phyloP scores from a whole-genome alignment of 2,329 filamentous ascomycete genomes.

The Byssochlamys sp. region DNA sequence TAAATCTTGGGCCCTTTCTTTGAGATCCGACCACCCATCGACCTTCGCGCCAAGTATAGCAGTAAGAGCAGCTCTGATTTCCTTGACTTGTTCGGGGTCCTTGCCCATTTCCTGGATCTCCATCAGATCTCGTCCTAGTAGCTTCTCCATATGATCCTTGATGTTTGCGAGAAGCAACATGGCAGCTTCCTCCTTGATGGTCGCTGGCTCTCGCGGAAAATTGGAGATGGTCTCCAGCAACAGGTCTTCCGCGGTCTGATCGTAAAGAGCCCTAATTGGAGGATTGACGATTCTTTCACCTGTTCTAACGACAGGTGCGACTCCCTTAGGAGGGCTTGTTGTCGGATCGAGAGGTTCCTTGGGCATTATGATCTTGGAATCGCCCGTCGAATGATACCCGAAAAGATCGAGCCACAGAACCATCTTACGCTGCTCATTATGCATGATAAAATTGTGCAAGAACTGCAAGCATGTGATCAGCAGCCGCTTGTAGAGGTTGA shows the following conservation, averaged over 20 bases:
- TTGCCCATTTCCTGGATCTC: conserved; percentile 39
- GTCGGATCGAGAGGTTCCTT: conserved; percentile 33
- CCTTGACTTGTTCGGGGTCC: conserved; percentile 36
- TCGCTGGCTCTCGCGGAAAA: conserved; percentile 34
- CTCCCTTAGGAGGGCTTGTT: conserved; percentile 25
- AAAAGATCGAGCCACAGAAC: conserved; percentile 58
- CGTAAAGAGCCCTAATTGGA: conserved; percentile 32
- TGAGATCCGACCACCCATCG: conserved; percentile 35
- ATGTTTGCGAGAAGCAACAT: conserved; percentile 41
- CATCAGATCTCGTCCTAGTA: conserved; percentile 33
- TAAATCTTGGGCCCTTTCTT: conserved; percentile 28
- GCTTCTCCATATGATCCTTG: conserved; percentile 40
- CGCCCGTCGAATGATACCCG: conserved; percentile 44
- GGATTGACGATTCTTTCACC: conserved; percentile 35
- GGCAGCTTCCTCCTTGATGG: conserved; percentile 38
- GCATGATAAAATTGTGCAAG: conserved; percentile 56
- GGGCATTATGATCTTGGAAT: conserved; percentile 37
- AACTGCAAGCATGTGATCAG: conserved; percentile 59
- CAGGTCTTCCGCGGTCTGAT: conserved; percentile 36
- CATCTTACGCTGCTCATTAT: conserved; percentile 56
- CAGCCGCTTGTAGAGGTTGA: conserved; percentile 56
- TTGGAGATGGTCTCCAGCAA: conserved; percentile 36
- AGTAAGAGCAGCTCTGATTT: conserved; percentile 35
- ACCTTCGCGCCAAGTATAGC: conserved; percentile 36
- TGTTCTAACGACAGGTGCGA: conserved; percentile 34